phyloP scores from a whole-genome alignment of 306 rosid genomes.

The Rosa persica region DNA sequence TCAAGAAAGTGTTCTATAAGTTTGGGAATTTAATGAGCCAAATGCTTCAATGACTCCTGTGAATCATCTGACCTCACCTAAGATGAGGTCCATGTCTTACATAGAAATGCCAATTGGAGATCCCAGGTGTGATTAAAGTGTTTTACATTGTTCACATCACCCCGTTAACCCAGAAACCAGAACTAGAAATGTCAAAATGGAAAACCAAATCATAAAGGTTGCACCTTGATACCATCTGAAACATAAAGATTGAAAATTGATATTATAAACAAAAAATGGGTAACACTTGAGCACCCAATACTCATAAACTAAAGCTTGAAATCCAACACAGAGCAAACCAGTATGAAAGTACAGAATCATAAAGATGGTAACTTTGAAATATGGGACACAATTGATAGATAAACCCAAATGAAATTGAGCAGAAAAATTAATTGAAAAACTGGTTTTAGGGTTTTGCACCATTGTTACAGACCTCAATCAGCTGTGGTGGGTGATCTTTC shows the following conservation, averaged over 20 bases:
- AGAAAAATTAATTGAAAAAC: background rate
- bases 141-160: conserved; percentile 2
- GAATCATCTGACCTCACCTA: background rate
- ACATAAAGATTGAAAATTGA: background rate
- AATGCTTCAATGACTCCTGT: background rate
- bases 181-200: background rate
- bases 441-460: conserved; percentile 15
- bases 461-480: conserved; percentile 17
- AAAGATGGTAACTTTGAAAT: background rate
- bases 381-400: background rate
- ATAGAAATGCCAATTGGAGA: background rate
- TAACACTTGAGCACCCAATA: background rate
- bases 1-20: background rate
- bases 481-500: conserved; percentile 1
- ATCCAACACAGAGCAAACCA: background rate
- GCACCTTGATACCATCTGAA: background rate
- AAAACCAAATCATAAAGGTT: conserved; percentile 1
- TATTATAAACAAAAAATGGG: background rate
- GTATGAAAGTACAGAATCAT: background rate
- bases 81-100: background rate
- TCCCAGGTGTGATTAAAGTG: background rate
- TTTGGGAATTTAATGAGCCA: background rate
- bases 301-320: conserved; percentile 6
- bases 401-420: conserved; percentile 1
- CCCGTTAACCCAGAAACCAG: background rate